phyloP scores from a whole-genome alignment of 1,284 basidiomycete species.

The Ceratobasidium sp. region DNA sequence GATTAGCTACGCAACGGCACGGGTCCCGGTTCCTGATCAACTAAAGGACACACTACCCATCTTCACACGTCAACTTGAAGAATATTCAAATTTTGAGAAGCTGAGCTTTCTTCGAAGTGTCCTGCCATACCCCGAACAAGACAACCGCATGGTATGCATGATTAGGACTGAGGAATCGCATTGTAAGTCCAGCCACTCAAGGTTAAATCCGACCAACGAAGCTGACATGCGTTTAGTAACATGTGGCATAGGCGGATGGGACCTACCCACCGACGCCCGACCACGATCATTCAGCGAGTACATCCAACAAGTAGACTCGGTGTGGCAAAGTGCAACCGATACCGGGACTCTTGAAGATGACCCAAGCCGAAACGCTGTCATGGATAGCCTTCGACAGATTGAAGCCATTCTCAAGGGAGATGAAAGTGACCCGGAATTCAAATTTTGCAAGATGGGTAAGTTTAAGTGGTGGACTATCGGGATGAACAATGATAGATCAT shows the following conservation, averaged over 20 bases:
- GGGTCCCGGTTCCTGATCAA: conserved; percentile 5
- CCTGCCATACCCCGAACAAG: conserved; percentile 15
- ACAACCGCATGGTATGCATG: conserved; percentile 21
- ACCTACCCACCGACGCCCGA: neutral
- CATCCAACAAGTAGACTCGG: conserved; percentile 26
- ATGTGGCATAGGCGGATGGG: conserved; percentile 29
- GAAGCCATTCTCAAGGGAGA: conserved; percentile 5
- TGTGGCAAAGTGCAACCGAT: conserved; percentile 20
- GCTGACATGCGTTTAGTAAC: conserved; percentile 6
- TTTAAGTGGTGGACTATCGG: neutral
- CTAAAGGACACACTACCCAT: conserved; percentile 14
- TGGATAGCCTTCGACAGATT: conserved; percentile 18
- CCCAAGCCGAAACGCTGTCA: conserved; percentile 10
- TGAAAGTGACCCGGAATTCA: conserved; percentile 14
- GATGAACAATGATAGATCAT: neutral
- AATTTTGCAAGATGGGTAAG: conserved; percentile 34
- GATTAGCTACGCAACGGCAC: conserved; percentile 24
- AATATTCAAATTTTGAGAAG: conserved; percentile 5
- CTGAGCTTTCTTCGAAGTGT: conserved; percentile 14
- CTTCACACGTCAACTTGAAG: conserved; percentile 5
- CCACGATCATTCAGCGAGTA: conserved; percentile 20
- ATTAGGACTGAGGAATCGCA: neutral
- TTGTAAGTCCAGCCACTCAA: neutral
- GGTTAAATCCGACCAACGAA: neutral
- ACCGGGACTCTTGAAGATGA: neutral